Conservation (phyloP, 1,139 yeast species). For the Pichia sp. region DNA sequence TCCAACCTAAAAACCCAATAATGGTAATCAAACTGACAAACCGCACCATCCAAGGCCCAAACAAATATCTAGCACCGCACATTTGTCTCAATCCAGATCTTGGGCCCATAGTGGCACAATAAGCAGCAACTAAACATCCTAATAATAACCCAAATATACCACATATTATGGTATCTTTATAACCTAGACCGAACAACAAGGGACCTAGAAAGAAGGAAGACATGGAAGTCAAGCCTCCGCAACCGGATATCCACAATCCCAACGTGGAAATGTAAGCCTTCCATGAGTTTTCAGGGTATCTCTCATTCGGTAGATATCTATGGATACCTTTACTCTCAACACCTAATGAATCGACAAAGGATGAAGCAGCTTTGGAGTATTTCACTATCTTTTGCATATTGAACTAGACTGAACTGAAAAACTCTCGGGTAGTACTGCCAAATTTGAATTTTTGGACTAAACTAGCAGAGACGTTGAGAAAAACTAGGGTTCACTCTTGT, state of each 20-base stretch:
- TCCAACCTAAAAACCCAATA: constrained; percentile 80
- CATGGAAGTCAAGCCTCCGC: constrained; percentile 82
- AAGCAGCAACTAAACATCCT: constrained; percentile 74
- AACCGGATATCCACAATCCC: constrained; percentile 78
- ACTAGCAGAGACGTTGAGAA: too few species aligned
- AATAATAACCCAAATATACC: constrained; percentile 57
- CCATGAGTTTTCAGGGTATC: constrained; percentile 40
- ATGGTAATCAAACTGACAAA: constrained; percentile 62
- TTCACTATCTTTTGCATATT: constrained; percentile 1
- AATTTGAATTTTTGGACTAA: too few species aligned
- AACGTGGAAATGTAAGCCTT: constrained; percentile 52
- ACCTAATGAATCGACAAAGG: constrained; percentile 27
- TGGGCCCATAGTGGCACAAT: constrained; percentile 81
- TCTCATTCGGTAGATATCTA: constrained; percentile 62
- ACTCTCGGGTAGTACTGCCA: too few species aligned
- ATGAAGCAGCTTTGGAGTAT: constrained; percentile 14
- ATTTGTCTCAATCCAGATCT: constrained; percentile 81
- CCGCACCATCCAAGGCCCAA: constrained; percentile 81
- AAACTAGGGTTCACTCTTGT: too few species aligned
- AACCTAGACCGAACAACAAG: constrained; percentile 56
- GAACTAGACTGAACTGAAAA: not conserved
- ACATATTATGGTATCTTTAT: constrained; percentile 50
- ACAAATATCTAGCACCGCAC: constrained; percentile 72
- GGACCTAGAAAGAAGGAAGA: constrained; percentile 76
- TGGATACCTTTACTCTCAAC: constrained; percentile 82